These are phyloP conservation scores for Tetragonia tetragonoides DNA, from an alignment of 148 eudicot species.

Conservation along the genomic window DNA sequence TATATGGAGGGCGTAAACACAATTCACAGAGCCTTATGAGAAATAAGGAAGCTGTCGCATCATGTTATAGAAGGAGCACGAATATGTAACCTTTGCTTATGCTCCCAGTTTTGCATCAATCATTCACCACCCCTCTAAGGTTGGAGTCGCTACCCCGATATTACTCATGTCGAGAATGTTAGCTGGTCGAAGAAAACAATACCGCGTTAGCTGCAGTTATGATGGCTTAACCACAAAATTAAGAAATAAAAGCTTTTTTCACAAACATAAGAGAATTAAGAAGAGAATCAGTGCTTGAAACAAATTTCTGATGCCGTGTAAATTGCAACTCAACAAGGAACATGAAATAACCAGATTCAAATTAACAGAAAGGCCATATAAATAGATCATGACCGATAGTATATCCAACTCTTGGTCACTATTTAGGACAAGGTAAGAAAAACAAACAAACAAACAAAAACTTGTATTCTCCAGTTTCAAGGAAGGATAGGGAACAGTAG, in stretches of 20 bases:
- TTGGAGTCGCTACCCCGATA: conserved; percentile 76
- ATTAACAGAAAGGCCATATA: background rate
- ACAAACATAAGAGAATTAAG: background rate
- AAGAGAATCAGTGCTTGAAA: background rate
- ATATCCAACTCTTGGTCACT: no score
- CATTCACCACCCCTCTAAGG: conserved; percentile 67
- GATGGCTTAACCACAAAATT: background rate
- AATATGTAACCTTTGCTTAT: background rate
- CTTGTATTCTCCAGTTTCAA: no score
- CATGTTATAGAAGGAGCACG: background rate
- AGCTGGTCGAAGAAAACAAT: conserved; percentile 42
- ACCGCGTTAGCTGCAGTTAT: conserved; percentile 25
- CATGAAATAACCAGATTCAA: background rate
- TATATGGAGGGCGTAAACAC: background rate
- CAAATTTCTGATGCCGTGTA: background rate
- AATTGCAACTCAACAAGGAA: background rate
- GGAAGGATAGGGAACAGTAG: no score
- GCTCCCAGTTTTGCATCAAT: background rate
- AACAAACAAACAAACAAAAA: no score
- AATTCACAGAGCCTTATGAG: background rate
- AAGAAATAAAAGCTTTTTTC: background rate
- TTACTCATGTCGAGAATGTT: conserved; percentile 76
- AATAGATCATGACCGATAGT: background rate
- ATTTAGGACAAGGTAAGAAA: no score
- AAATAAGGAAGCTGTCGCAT: background rate